Evolutionary conservation across 306 rosid species (phyloP).

Genomic region (Ziziphus jujuba): DNA sequence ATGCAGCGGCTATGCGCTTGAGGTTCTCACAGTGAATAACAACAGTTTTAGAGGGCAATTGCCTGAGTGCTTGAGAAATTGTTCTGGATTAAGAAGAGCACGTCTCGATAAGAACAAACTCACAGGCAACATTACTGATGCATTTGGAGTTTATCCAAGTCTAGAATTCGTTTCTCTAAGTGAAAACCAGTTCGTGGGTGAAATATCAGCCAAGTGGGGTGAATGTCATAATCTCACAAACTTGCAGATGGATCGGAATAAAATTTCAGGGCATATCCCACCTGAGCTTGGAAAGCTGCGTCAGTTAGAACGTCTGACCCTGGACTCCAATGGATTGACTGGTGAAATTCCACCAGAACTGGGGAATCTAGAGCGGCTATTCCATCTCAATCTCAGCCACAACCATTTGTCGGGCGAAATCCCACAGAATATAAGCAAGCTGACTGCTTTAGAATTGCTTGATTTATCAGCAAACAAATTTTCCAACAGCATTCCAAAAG

Average conservation of each 20-base stretch:
- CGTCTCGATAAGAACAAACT: slow-evolving; percentile 47
- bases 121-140: slow-evolving; percentile 42
- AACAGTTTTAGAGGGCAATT: slow-evolving; percentile 41
- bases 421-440: slow-evolving; percentile 28
- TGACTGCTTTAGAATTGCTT: slow-evolving; percentile 26
- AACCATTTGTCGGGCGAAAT: slow-evolving; percentile 52
- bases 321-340: slow-evolving; percentile 37
- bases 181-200: slow-evolving; percentile 42
- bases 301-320: slow-evolving; percentile 23
- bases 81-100: slow-evolving; percentile 39
- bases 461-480: slow-evolving; percentile 53
- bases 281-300: slow-evolving; percentile 41
- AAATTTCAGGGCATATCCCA: slow-evolving; percentile 57
- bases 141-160: slow-evolving; percentile 1
- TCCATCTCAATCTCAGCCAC: slow-evolving; percentile 33
- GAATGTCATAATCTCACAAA: slow-evolving; percentile 42
- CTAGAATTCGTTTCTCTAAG: slow-evolving; percentile 22
- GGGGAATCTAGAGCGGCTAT: slow-evolving; percentile 35
- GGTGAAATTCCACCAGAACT: slow-evolving; percentile 55
- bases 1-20: slow-evolving; percentile 34
- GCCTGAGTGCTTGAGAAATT: slow-evolving; percentile 49
- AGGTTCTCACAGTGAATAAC: slow-evolving; percentile 22
- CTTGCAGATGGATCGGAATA: slow-evolving; percentile 44
- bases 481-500: slow-evolving; percentile 45
- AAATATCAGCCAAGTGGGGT: slow-evolving; percentile 50